Conservation (phyloP, 352 stramenopile genomes). For the Phytopythium oedochilum region DNA sequence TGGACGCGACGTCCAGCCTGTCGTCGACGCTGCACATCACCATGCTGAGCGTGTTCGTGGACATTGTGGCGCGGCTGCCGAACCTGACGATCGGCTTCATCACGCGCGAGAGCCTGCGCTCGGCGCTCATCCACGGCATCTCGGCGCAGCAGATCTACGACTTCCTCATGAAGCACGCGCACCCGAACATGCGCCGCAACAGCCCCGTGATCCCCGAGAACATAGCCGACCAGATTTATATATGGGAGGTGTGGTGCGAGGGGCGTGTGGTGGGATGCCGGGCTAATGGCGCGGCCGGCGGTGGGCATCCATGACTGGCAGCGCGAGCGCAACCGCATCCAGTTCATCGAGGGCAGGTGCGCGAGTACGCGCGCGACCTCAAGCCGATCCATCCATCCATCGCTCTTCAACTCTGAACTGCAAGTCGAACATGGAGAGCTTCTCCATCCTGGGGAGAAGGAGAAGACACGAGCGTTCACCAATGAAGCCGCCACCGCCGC, state of each 20-base stretch:
- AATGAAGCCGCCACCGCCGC: too few species aligned
- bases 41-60: constrained; percentile 92
- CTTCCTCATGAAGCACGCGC: constrained; percentile 88
- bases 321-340: constrained; percentile 85
- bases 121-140: constrained; percentile 87
- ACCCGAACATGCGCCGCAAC: constrained; percentile 78
- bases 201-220: constrained; percentile 81
- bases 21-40: constrained; percentile 86
- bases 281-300: too few species aligned
- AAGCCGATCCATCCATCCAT: too few species aligned
- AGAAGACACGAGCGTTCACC: too few species aligned
- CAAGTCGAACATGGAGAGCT: too few species aligned
- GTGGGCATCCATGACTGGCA: too few species aligned
- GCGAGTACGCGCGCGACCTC: constrained; percentile 53
- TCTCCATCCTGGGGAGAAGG: too few species aligned
- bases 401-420: too few species aligned
- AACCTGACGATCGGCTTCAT: constrained; percentile 91
- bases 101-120: constrained; percentile 87
- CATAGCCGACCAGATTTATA: constrained; percentile 88
- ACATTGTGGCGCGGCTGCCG: constrained; percentile 85
- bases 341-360: constrained; percentile 71
- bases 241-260: constrained; percentile 91
- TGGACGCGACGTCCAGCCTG: constrained; percentile 21
- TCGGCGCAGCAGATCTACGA: constrained; percentile 90
- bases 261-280: too few species aligned